Percentiles rank a stretch among this genome's conserved stretches.
Conservation (phyloP, 805 yeast species). For the Starmerella riodocensis region DNA sequence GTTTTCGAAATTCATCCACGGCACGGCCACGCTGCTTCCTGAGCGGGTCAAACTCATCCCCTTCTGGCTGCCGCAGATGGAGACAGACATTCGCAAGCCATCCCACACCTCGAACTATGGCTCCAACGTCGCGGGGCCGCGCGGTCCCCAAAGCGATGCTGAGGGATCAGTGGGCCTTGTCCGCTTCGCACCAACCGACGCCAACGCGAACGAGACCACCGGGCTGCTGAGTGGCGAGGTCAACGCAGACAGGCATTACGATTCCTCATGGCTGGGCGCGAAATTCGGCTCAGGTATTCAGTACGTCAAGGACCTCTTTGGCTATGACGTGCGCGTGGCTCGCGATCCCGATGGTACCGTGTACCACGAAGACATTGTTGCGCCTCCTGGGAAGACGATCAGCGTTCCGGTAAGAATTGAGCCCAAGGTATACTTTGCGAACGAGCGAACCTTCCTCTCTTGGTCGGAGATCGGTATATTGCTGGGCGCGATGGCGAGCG, state of each 20-base stretch:
- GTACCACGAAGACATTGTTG: slow-evolving; percentile 41
- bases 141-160: slow-evolving; percentile 9
- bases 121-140: not conserved
- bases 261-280: slow-evolving; percentile 3
- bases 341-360: slow-evolving; percentile 54
- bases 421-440: slow-evolving; percentile 98
- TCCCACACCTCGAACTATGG: slow-evolving; percentile 22
- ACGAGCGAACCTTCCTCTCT: slow-evolving; percentile 84
- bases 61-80: slow-evolving; percentile 97
- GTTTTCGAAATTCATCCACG: slow-evolving; percentile 94
- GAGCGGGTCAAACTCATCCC: slow-evolving; percentile 77
- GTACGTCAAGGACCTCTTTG: slow-evolving; percentile 11
- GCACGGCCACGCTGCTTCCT: slow-evolving; percentile 82
- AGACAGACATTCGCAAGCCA: slow-evolving; percentile 85
- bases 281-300: not conserved
- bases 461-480: slow-evolving; percentile 89
- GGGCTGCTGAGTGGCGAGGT: slow-evolving; percentile 14
- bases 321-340: slow-evolving; percentile 26
- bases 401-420: slow-evolving; percentile 93
- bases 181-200: slow-evolving; percentile 9
- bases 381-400: slow-evolving; percentile 82
- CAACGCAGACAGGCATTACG: slow-evolving; percentile 4
- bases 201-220: slow-evolving; percentile 17
- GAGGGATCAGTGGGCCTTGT: slow-evolving; percentile 15
- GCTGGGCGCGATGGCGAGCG: slow-evolving; percentile 77